Evolutionary conservation across 2,329 filamentous ascomycete species (phyloP).

Genomic region (Aspergillus neotritici): DNA sequence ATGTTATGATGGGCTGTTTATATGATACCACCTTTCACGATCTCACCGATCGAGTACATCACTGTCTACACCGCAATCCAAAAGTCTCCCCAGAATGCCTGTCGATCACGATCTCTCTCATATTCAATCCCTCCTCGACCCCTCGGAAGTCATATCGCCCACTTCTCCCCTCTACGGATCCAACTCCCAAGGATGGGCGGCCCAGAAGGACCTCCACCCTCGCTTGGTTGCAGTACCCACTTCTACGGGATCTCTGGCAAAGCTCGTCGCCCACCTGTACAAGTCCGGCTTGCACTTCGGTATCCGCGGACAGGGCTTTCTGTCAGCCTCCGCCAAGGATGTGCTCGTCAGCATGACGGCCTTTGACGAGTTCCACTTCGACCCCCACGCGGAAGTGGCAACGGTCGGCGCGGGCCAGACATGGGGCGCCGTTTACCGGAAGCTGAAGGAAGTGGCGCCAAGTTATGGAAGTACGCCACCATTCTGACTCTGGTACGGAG

Average conservation of each 20-base stretch:
- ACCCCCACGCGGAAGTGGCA: conserved; percentile 25
- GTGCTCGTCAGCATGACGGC: conserved; percentile 34
- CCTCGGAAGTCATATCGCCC: conserved; percentile 22
- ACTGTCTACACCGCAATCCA: too few relatives aligned
- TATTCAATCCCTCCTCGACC: background rate
- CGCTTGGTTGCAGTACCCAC: conserved; percentile 30
- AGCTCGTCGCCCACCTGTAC: conserved; percentile 29
- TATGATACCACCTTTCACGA: too few relatives aligned
- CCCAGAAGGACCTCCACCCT: conserved; percentile 29
- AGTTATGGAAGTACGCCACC: conserved; percentile 25
- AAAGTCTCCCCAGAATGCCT: too few relatives aligned
- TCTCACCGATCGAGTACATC: too few relatives aligned
- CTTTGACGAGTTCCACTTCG: conserved; percentile 35
- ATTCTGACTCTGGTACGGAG: background rate
- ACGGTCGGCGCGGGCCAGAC: conserved; percentile 33
- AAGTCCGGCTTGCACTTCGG: conserved; percentile 32
- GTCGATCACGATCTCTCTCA: too few relatives aligned
- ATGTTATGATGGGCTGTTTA: too few relatives aligned
- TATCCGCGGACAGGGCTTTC: conserved; percentile 34
- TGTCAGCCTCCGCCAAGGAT: conserved; percentile 32
- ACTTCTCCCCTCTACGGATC: conserved; percentile 15
- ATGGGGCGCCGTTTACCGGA: conserved; percentile 35
- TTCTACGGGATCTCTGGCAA: conserved; percentile 24
- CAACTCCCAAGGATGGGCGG: conserved; percentile 28
- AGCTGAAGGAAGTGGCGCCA: conserved; percentile 30